phyloP scores from a whole-genome alignment of 2,329 filamentous ascomycete species.

The Penicillium occitanis region DNA sequence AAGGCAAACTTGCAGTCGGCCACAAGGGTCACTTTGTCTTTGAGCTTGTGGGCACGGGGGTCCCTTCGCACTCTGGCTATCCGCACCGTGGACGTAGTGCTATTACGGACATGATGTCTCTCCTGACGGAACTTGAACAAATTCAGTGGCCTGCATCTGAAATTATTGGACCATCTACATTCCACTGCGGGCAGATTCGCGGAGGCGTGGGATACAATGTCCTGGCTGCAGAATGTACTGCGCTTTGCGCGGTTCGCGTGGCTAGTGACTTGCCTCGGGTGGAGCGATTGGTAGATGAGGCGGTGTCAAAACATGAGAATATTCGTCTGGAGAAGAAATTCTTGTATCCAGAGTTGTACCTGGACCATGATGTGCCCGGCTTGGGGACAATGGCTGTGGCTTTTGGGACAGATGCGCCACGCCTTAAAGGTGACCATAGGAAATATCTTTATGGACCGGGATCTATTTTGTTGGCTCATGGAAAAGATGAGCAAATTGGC shows the following conservation, averaged over 20 bases:
- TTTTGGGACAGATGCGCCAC: conserved; percentile 44
- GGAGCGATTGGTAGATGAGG: conserved; percentile 34
- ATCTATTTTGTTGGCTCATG: conserved; percentile 42
- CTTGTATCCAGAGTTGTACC: conserved; percentile 40
- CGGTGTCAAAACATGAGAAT: conserved; percentile 34
- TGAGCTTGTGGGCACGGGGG: conserved; percentile 33
- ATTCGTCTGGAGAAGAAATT: conserved; percentile 39
- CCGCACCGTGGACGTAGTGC: conserved; percentile 33
- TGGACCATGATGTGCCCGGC: conserved; percentile 43
- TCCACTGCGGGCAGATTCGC: conserved; percentile 43
- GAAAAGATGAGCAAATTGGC: conserved; percentile 39
- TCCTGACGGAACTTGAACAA: conserved; percentile 35
- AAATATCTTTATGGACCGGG: conserved; percentile 45
- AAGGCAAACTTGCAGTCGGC: conserved; percentile 54
- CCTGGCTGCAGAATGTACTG: conserved; percentile 39
- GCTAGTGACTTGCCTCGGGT: conserved; percentile 38
- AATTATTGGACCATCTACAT: conserved; percentile 42
- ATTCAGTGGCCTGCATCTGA: conserved; percentile 37
- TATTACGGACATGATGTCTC: conserved; percentile 33
- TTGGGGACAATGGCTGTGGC: conserved; percentile 39
- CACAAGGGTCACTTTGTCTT: conserved; percentile 52
- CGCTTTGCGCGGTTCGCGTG: conserved; percentile 44
- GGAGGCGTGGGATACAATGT: conserved; percentile 45
- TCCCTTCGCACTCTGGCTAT: conserved; percentile 39
- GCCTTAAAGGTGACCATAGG: conserved; percentile 35